Conservation (phyloP, 2,329 filamentous ascomycete species). For the Claviceps monticola region DNA sequence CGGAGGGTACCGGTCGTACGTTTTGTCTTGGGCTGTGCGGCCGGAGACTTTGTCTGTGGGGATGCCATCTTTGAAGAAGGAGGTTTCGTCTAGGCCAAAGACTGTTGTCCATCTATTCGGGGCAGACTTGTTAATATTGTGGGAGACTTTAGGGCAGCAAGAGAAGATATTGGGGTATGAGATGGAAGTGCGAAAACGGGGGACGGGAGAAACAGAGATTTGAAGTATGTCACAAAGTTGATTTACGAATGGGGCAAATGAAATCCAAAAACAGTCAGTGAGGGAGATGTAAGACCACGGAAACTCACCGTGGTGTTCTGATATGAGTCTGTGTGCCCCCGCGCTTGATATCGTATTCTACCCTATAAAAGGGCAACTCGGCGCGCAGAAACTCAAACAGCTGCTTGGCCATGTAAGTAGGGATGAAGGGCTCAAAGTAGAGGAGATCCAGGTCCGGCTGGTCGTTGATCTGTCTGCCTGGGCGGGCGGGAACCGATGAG, state of each 20-base stretch:
- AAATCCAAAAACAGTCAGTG: too few relatives aligned
- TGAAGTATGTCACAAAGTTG: too few relatives aligned
- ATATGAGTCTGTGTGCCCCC: conserved; percentile 49
- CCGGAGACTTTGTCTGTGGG: conserved; percentile 31
- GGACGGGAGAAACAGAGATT: background rate
- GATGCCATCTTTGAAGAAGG: conserved; percentile 35
- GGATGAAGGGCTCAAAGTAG: conserved; percentile 63
- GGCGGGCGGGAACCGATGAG: conserved; percentile 32
- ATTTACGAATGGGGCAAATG: too few relatives aligned
- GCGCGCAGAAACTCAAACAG: conserved; percentile 58
- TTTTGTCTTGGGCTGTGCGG: conserved; percentile 33
- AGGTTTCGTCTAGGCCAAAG: conserved; percentile 48
- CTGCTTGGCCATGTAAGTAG: conserved; percentile 36
- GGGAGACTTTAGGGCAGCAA: too few relatives aligned
- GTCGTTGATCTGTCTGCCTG: conserved; percentile 45
- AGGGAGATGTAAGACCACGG: background rate
- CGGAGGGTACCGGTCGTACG: conserved; percentile 41
- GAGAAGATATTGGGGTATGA: background rate
- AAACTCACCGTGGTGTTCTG: conserved; percentile 31
- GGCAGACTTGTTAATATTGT: too few relatives aligned
- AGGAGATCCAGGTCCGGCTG: conserved; percentile 59
- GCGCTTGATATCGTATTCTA: conserved; percentile 59
- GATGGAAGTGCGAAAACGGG: background rate
- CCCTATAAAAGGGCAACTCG: conserved; percentile 63
- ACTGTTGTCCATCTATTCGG: conserved; percentile 35